Evolutionary conservation across 2,329 filamentous ascomycete species (phyloP).

Genomic region (Calycina herbarum): DNA sequence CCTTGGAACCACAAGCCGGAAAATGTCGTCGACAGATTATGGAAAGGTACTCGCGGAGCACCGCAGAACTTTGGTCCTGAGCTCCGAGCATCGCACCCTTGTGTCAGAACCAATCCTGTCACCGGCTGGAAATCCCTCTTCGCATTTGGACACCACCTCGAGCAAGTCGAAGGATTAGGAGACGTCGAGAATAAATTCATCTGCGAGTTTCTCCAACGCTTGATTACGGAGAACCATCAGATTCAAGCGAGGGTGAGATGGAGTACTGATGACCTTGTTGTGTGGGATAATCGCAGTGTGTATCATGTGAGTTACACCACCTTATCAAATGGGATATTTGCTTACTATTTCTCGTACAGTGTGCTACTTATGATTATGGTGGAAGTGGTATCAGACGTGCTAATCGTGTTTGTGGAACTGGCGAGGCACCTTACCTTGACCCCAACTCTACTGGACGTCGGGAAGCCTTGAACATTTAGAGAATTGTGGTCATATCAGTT

Average conservation of each 20-base stretch:
- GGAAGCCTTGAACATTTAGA: neutral
- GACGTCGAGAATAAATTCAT: too few relatives aligned
- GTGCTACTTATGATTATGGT: constrained; percentile 6
- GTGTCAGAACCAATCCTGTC: too few relatives aligned
- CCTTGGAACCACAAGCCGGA: too few relatives aligned
- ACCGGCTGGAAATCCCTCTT: too few relatives aligned
- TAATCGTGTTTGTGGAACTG: neutral
- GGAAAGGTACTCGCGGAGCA: too few relatives aligned
- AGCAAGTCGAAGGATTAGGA: too few relatives aligned
- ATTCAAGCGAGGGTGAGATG: neutral
- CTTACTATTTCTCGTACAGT: neutral
- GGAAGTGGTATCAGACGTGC: neutral
- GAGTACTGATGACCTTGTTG: neutral
- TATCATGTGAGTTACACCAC: neutral
- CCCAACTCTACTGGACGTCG: neutral
- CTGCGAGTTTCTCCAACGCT: too few relatives aligned
- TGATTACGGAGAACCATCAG: neutral
- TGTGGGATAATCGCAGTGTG: neutral
- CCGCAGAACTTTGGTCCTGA: too few relatives aligned
- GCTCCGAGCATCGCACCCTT: too few relatives aligned
- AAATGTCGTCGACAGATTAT: too few relatives aligned
- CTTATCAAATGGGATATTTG: neutral
- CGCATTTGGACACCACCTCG: too few relatives aligned
- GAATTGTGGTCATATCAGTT: too few relatives aligned
- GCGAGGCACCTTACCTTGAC: neutral